Evolutionary conservation across 176 grass and related monocot genomes (phyloP).

Genomic region (Aegilops tauschii): DNA sequence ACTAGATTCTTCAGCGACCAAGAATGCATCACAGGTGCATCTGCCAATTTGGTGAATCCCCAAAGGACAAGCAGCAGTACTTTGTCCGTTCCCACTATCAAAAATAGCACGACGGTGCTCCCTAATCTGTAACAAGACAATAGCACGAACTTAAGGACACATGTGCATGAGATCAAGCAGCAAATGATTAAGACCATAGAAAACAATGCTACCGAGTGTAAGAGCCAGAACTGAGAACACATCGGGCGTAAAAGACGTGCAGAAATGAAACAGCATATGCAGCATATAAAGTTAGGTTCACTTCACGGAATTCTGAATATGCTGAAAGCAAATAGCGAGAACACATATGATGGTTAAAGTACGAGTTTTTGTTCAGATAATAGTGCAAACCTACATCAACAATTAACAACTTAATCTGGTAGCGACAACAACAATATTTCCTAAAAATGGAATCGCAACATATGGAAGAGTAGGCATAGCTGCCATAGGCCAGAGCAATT

Average conservation of each 20-base stretch:
- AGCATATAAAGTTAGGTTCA: neutral
- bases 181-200: neutral
- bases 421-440: neutral
- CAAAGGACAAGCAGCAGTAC: conserved; percentile 57
- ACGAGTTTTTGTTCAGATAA: neutral
- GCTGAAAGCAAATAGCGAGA: neutral
- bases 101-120: conserved; percentile 62
- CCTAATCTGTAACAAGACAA: conserved; percentile 60
- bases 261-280: neutral
- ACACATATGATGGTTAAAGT: neutral
- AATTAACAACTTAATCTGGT: conserved; percentile 2
- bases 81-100: conserved; percentile 55
- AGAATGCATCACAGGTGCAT: conserved; percentile 83
- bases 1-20: conserved; percentile 73
- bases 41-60: conserved; percentile 83
- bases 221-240: too few species aligned
- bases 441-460: neutral
- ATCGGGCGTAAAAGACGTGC: neutral
- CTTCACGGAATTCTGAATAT: neutral
- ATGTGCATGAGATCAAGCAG: conserved; percentile 18
- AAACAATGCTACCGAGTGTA: too few species aligned
- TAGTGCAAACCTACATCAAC: neutral
- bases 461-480: neutral
- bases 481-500: conserved; percentile 38
- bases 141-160: conserved; percentile 12